A percentile compares a stretch with the other conserved stretches of the same genome.
Conservation (phyloP, 1,284 basidiomycete species). For the Ustilago loliicola region DNA sequence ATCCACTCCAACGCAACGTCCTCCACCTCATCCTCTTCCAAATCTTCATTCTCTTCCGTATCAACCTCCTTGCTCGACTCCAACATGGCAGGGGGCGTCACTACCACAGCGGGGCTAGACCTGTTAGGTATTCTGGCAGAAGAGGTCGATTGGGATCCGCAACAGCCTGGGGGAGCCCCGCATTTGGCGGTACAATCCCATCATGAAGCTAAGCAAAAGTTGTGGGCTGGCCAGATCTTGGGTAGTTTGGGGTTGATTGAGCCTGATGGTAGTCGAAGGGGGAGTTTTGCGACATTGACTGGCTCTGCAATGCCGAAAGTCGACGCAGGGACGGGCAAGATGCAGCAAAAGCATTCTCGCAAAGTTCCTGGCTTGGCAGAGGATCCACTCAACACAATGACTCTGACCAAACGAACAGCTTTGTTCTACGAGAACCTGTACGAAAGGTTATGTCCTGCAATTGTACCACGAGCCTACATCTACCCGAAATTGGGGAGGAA, state of each 20-base stretch:
- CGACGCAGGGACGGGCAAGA: background rate
- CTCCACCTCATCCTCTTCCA: slow-evolving; percentile 28
- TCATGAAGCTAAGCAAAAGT: slow-evolving; percentile 35
- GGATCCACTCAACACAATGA: slow-evolving; percentile 50
- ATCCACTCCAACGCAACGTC: slow-evolving; percentile 22
- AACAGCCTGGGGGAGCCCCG: slow-evolving; percentile 18
- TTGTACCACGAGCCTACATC: slow-evolving; percentile 56
- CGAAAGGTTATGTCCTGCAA: slow-evolving; percentile 51
- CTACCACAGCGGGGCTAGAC: slow-evolving; percentile 36
- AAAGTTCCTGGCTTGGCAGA: background rate
- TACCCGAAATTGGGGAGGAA: slow-evolving; percentile 50
- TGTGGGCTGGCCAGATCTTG: slow-evolving; percentile 42
- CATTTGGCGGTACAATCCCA: slow-evolving; percentile 33
- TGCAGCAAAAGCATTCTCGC: background rate
- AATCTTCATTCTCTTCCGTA: slow-evolving; percentile 40
- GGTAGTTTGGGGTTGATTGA: slow-evolving; percentile 35
- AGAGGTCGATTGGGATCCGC: slow-evolving; percentile 48
- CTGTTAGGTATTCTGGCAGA: slow-evolving; percentile 38
- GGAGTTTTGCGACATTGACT: slow-evolving; percentile 18
- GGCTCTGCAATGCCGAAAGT: background rate
- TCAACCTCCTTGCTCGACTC: slow-evolving; percentile 17
- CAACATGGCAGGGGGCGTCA: slow-evolving; percentile 8
- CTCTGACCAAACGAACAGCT: slow-evolving; percentile 57
- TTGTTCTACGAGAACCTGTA: slow-evolving; percentile 63
- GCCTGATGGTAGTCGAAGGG: slow-evolving; percentile 14